Percentiles rank a stretch among this genome's conserved stretches.
Conservation (phyloP, 495 filamentous ascomycete species). For the Pseudomonodictys pantanalensis region DNA sequence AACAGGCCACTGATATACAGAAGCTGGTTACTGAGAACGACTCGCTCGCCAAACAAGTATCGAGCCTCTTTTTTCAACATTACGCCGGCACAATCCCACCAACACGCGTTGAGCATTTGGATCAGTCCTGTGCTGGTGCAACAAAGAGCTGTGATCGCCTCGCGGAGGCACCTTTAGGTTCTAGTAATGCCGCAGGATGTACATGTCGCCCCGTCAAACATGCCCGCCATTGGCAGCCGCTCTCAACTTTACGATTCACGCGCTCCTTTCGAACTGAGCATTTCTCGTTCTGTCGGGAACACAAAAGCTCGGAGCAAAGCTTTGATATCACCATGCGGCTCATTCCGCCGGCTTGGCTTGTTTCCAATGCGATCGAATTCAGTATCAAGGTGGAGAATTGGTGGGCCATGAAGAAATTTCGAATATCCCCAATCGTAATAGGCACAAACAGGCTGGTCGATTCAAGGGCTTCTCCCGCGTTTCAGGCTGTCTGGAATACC, state of each 20-base stretch:
- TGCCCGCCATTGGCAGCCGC: not conserved
- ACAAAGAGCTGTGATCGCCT: not conserved
- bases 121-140: no score
- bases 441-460: constrained; percentile 15
- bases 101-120: not conserved
- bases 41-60: not conserved
- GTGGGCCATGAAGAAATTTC: constrained; percentile 3
- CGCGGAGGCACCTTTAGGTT: not conserved
- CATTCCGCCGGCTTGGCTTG: constrained; percentile 3
- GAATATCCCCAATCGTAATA: constrained; percentile 6
- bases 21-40: not conserved
- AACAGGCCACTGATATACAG: no score
- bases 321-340: not conserved
- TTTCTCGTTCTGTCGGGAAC: constrained; percentile 6
- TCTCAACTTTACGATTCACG: constrained; percentile 5
- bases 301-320: constrained; percentile 7
- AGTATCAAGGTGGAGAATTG: constrained; percentile 9
- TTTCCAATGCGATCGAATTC: constrained; percentile 1
- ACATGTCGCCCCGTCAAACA: constrained; percentile 5
- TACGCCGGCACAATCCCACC: not conserved
- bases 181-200: not conserved
- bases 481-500: not conserved
- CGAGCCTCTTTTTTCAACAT: not conserved
- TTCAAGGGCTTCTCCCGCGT: not conserved
- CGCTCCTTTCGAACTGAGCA: constrained; percentile 4